These are phyloP conservation scores for Diaporthe sp. DNA, from an alignment of 2,329 filamentous ascomycete species.

Conservation along the genomic window DNA sequence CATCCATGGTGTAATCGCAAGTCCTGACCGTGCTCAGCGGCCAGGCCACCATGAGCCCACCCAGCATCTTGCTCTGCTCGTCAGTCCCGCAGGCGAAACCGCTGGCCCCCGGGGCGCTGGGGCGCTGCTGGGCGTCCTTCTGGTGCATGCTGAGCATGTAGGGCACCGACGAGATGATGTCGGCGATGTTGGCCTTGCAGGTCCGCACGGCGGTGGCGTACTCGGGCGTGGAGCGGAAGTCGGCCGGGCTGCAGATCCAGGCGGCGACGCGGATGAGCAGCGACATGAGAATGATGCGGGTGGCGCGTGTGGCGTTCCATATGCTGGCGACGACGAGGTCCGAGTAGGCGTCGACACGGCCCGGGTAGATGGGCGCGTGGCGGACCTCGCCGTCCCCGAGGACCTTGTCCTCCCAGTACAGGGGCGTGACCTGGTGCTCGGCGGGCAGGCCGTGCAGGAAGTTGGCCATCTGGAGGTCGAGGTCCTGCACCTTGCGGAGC, in stretches of 20 bases:
- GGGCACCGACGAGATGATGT: conserved; percentile 72
- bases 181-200: conserved; percentile 66
- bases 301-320: conserved; percentile 68
- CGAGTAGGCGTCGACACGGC: conserved; percentile 70
- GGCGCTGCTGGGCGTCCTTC: neutral
- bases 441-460: conserved; percentile 67
- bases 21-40: conserved; percentile 67
- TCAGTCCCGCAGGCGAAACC: conserved; percentile 66
- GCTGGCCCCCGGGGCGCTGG: conserved; percentile 47
- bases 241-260: conserved; percentile 71
- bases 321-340: conserved; percentile 70
- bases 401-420: conserved; percentile 69
- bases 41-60: conserved; percentile 73
- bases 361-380: conserved; percentile 68
- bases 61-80: conserved; percentile 66
- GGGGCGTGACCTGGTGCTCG: conserved; percentile 64
- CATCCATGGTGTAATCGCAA: conserved; percentile 72
- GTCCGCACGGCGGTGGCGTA: conserved; percentile 68
- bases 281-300: conserved; percentile 68
- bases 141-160: conserved; percentile 71
- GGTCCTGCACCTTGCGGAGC: conserved; percentile 63
- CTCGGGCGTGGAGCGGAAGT: conserved; percentile 74
- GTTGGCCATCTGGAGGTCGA: conserved; percentile 67
- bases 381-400: conserved; percentile 63
- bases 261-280: conserved; percentile 71